Evolutionary conservation across 2,329 filamentous ascomycete species (phyloP), one percentile per base, ranked within the genome.

Genomic region (Emergomyces orientalis): DNA sequence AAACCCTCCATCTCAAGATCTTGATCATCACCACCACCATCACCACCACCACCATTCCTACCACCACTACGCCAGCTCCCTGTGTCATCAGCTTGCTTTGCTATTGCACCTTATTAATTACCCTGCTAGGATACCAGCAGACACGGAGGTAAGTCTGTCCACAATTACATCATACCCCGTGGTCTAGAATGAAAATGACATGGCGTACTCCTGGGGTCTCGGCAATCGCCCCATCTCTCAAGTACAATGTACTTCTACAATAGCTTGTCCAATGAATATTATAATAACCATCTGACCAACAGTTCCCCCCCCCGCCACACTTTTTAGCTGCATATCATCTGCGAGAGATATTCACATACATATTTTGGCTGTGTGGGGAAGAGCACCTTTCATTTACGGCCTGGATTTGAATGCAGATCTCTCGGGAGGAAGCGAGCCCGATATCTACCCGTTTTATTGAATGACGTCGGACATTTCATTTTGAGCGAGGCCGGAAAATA

Each of bases 161-260:
- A 45, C 58, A 41, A 59, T 60, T 60, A 60, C 58, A 60, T 60
- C 58, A 60, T 60, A 60, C n/a, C 56, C 43, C 43, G 58, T 60
- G 45, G 27, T 22, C 27, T n/a, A 34, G 30, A 22, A 51, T 51
- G 32, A n/a, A 39, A 25, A 59, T 32, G 34, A 37, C 45, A 37
- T 39, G 43, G 32, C 30, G 32, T 25, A n/a, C 43, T 39, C 52
- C 34, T 37, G 32, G 32, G 34, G 25, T 56, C 32, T 56, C 52
- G 52, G n/a, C 52, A 39, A 1, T 27, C 11, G 19, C 43, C 30
- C 41, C 37, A 2, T 9, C 17, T 27, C 27, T 30, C 17, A 37
- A 37, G 37, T 41, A 49, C 8, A 37, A 11, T 32, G 27, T n/a
- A 51, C 32, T 37, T 37, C 25, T 52, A 51, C 27, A 37, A 49